A percentile compares a stretch with the other conserved stretches of the same genome.
These are phyloP conservation scores for Alternaria consortialis DNA, from an alignment of 2,329 filamentous ascomycete genomes.

Conservation along the genomic window DNA sequence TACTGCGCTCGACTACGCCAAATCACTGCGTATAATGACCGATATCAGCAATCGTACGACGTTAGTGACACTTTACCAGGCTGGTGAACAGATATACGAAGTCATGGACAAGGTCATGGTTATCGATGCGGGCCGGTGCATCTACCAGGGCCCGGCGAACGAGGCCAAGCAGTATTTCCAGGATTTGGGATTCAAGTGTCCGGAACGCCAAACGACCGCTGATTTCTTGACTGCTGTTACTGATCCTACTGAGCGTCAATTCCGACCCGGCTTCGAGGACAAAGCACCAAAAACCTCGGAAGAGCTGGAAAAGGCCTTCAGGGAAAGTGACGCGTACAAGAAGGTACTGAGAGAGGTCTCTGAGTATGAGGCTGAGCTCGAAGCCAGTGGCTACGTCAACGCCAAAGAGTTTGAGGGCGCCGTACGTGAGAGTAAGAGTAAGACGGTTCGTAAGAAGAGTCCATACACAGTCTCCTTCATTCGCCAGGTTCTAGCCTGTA, in stretches of 20 bases:
- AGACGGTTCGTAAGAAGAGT: slow-evolving; percentile 71
- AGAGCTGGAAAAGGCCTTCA: slow-evolving; percentile 74
- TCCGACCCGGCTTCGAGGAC: slow-evolving; percentile 66
- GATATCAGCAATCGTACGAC: slow-evolving; percentile 77
- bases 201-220: slow-evolving; percentile 72
- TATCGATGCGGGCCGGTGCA: slow-evolving; percentile 75
- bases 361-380: slow-evolving; percentile 66
- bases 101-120: slow-evolving; percentile 84
- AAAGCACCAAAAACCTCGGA: slow-evolving; percentile 73
- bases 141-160: slow-evolving; percentile 70
- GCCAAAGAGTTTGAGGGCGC: slow-evolving; percentile 72
- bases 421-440: slow-evolving; percentile 72
- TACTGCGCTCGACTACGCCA: slow-evolving; percentile 80
- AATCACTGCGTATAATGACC: slow-evolving; percentile 81
- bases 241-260: slow-evolving; percentile 74
- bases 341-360: slow-evolving; percentile 68
- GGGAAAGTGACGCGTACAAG: slow-evolving; percentile 68
- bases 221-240: slow-evolving; percentile 82
- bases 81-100: slow-evolving; percentile 73
- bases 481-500: slow-evolving; percentile 74
- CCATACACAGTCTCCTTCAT: slow-evolving; percentile 79
- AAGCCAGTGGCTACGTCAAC: slow-evolving; percentile 66
- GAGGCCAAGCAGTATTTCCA: slow-evolving; percentile 72
- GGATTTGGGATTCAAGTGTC: slow-evolving; percentile 69
- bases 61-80: slow-evolving; percentile 76